These are phyloP conservation scores for Chalaropsis ovoidea DNA, from an alignment of 2,329 filamentous ascomycete genomes.

Conservation along the genomic window DNA sequence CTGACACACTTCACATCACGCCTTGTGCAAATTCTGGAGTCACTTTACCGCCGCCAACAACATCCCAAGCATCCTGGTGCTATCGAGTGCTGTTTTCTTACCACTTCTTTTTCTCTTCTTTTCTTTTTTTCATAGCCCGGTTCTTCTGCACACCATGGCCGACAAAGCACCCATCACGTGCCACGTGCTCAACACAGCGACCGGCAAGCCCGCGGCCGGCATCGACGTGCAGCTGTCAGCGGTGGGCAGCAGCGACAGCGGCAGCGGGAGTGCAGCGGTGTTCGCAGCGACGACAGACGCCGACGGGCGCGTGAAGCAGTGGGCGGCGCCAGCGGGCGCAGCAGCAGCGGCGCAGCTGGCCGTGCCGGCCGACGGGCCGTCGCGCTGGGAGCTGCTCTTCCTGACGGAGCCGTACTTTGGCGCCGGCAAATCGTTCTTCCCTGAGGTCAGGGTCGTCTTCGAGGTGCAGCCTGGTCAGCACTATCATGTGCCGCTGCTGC, in stretches of 20 bases:
- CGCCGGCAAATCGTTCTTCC: slow-evolving; percentile 50
- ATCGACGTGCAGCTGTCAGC: slow-evolving; percentile 54
- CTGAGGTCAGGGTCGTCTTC: slow-evolving; percentile 48
- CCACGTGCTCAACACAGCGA: slow-evolving; percentile 75
- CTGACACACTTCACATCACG: too few species aligned
- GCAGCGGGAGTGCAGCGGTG: slow-evolving; percentile 27
- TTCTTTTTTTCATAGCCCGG: background rate
- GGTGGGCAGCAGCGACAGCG: slow-evolving; percentile 33
- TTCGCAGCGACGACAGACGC: slow-evolving; percentile 62
- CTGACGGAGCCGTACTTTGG: slow-evolving; percentile 64
- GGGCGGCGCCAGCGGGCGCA: background rate
- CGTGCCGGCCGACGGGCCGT: slow-evolving; percentile 30
- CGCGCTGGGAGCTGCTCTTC: slow-evolving; percentile 60
- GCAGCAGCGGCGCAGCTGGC: background rate
- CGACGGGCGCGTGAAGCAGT: slow-evolving; percentile 58
- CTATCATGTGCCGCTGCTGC: slow-evolving; percentile 68
- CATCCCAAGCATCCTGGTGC: too few species aligned
- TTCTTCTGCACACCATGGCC: slow-evolving; percentile 19
- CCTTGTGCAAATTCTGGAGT: too few species aligned
- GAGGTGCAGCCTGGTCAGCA: slow-evolving; percentile 49
- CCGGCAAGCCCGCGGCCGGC: slow-evolving; percentile 55
- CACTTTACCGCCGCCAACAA: too few species aligned
- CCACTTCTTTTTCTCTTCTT: too few species aligned
- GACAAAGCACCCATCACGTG: slow-evolving; percentile 64
- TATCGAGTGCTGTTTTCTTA: too few species aligned